Evolutionary conservation across 371 early-diverging fungal genomes (phyloP).

Genomic region (Nematocida sp.): DNA sequence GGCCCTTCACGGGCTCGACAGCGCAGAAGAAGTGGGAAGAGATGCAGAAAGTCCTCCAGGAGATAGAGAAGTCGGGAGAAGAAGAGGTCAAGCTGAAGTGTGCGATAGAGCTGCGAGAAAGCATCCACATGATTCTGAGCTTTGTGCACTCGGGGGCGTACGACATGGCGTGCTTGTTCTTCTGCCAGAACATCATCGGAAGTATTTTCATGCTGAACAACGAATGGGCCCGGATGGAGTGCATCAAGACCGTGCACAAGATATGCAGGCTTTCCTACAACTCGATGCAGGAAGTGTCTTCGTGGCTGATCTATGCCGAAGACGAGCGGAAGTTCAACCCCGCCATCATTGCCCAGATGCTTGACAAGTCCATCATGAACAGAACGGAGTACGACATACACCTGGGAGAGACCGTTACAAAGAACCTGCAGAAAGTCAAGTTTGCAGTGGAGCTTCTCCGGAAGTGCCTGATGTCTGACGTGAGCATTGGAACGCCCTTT

Average conservation of each 20-base stretch:
- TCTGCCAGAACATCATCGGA: conserved; percentile 52
- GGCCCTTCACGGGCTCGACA: conserved; percentile 55
- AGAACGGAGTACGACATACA: conserved; percentile 63
- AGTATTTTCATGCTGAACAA: conserved; percentile 50
- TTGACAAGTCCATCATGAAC: conserved; percentile 60
- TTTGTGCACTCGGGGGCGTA: conserved; percentile 37
- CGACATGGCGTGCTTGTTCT: conserved; percentile 58
- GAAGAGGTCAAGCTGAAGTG: conserved; percentile 19
- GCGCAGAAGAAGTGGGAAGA: conserved; percentile 63
- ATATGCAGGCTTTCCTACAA: conserved; percentile 61
- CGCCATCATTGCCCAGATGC: conserved; percentile 58
- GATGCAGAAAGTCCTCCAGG: conserved; percentile 54
- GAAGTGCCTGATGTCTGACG: conserved; percentile 45
- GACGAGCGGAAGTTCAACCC: conserved; percentile 60
- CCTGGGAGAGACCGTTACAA: conserved; percentile 47
- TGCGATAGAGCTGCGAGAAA: conserved; percentile 45
- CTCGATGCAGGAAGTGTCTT: conserved; percentile 58
- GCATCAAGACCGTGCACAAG: conserved; percentile 49
- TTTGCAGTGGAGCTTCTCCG: conserved; percentile 55
- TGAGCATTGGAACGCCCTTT: conserved; percentile 60
- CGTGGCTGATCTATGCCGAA: conserved; percentile 64
- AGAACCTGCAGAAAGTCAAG: conserved; percentile 50
- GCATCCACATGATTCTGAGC: conserved; percentile 25
- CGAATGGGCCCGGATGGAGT: conserved; percentile 29
- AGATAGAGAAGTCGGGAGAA: conserved; percentile 55